Evolutionary conservation across 2,329 filamentous ascomycete genomes (phyloP).

Genomic region (Epichloe brachyelytri): DNA sequence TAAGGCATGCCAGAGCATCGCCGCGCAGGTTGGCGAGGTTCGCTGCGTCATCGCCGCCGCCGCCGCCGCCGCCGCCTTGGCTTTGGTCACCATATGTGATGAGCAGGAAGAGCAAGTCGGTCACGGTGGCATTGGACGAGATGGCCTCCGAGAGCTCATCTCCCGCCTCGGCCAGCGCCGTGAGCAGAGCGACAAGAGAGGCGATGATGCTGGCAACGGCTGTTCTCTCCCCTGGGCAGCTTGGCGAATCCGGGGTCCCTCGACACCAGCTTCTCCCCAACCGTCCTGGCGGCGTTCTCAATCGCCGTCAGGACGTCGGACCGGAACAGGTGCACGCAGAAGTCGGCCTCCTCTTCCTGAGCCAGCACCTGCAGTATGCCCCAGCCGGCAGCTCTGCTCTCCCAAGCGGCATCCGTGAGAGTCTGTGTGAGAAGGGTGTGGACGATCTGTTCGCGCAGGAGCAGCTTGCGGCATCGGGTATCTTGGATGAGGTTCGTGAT

Average conservation of each 20-base stretch:
- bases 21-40: constrained; percentile 28
- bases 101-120: constrained; percentile 42
- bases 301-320: constrained; percentile 49
- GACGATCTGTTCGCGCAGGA: constrained; percentile 54
- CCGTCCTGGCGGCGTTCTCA: constrained; percentile 39
- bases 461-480: constrained; percentile 46
- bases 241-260: constrained; percentile 31
- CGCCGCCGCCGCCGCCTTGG: constrained; percentile 18
- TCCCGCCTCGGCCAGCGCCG: constrained; percentile 42
- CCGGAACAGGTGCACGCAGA: constrained; percentile 52
- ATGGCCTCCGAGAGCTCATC: constrained; percentile 47
- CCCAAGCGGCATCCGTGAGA: constrained; percentile 47
- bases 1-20: constrained; percentile 41
- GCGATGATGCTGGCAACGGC: constrained; percentile 41
- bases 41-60: constrained; percentile 27
- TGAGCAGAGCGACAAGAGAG: constrained; percentile 39
- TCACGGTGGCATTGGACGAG: constrained; percentile 33
- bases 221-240: constrained; percentile 38
- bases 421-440: constrained; percentile 50
- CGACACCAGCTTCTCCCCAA: constrained; percentile 29
- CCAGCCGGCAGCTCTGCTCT: constrained; percentile 56
- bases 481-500: constrained; percentile 51
- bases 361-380: constrained; percentile 49
- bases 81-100: constrained; percentile 31
- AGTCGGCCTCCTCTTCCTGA: constrained; percentile 51